Evolutionary conservation across 257 asterid species (phyloP).

Genomic region (Ophiorrhiza pumila): DNA sequence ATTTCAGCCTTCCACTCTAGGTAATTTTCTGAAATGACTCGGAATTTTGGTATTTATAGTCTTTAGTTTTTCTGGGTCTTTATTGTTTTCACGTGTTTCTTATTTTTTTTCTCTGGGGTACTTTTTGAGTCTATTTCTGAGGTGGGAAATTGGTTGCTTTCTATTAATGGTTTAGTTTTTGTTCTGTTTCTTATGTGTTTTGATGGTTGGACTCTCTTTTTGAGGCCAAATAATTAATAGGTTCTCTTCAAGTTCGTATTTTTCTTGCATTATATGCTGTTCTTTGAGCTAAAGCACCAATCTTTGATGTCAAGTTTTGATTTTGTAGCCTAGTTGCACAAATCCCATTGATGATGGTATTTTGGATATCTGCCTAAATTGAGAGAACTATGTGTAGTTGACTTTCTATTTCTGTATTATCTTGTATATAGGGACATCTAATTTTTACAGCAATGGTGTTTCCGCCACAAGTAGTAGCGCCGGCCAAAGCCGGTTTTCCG

Average conservation of each 20-base stretch:
- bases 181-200: not conserved
- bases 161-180: not conserved
- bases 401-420: constrained; percentile 6
- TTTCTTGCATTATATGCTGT: not conserved
- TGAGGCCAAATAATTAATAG: not conserved
- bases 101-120: not conserved
- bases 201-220: not conserved
- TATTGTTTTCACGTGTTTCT: constrained; percentile 16
- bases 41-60: not conserved
- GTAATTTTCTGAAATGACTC: constrained; percentile 28
- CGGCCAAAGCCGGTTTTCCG: constrained; percentile 35
- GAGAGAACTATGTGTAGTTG: not conserved
- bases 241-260: not conserved
- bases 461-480: constrained; percentile 34
- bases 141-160: not conserved
- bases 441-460: constrained; percentile 29
- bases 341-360: not conserved
- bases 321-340: not conserved
- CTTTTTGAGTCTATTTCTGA: not conserved
- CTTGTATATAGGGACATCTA: constrained; percentile 47
- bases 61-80: constrained; percentile 23
- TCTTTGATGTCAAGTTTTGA: constrained; percentile 5
- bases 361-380: not conserved
- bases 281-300: not conserved
- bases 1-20: constrained; percentile 48